Evolutionary conservation across 257 asterid genomes (phyloP), one percentile per base, ranked within the genome.

Genomic region (Solanum gracilifrons): DNA sequence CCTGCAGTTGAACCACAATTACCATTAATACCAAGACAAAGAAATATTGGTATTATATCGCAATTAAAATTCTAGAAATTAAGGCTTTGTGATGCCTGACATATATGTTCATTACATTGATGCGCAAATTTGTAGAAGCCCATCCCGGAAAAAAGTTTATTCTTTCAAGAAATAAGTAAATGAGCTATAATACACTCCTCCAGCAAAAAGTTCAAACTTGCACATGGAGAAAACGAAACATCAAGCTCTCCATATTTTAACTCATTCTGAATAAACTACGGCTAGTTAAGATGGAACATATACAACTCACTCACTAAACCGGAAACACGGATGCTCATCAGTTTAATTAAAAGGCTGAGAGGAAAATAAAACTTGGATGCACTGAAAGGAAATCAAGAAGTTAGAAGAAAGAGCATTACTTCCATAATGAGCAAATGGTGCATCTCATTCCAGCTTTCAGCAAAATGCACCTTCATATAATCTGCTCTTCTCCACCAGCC

Each of bases 391-490:
- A 72, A n/a, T 48, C 84, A 87, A 64, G 39, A 86, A 87, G 73
- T 88, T 77, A 83, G 68, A 71, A 41, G 85, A 82, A 79, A 32
- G 85, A 87, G 85, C 86, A 89, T 92, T 94, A 95, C 99, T 91
- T 96, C 99, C 99, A 97, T 97, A 87, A 97, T 97, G 89, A 97
- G 99, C 86, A 97, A 92, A 93, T 97, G 99, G 90, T 97, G 99
- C 99, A 97, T 96, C 95, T 97, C 99, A 89, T 97, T 97, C 99
- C 99, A 97, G 93, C 99, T 97, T 92, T 97, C 99, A 62, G 99
- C 99, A 91, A 97, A 97, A 90, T 97, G 99, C 89, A 96, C 99
- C 90, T 97, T 94, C 94, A 97, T 87, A 92, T 97, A 97, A 90
- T 97, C 99, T 11, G 99, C 98, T 84, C 96, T 91, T 91, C 99